These are phyloP conservation scores for Trypanosoma mega DNA, from an alignment of 208 protist genomes.

Conservation along the genomic window DNA sequence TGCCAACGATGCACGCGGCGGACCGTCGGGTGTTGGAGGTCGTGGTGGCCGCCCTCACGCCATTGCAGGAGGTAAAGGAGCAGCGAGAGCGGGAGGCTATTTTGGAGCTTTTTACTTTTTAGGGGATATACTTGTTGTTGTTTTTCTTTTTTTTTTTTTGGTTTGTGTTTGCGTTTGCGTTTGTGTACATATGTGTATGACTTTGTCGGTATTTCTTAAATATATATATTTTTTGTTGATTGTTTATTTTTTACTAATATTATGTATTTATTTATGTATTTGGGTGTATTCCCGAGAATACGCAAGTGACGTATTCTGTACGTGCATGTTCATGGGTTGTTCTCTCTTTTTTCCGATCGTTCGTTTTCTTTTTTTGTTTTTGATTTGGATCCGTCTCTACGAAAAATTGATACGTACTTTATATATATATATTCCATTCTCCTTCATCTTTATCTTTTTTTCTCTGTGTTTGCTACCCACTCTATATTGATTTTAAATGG, in stretches of 20 bases:
- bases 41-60: constrained; percentile 6
- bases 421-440: too few species aligned
- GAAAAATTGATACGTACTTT: too few species aligned
- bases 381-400: too few species aligned
- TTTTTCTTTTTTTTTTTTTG: constrained; percentile 6
- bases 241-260: not conserved
- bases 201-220: not conserved
- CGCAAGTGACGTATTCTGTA: too few species aligned
- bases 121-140: not conserved
- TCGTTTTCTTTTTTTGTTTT: too few species aligned
- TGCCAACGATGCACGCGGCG: not conserved
- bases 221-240: not conserved
- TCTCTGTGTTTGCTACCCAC: too few species aligned
- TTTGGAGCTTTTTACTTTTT: constrained; percentile 10
- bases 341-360: too few species aligned
- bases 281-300: too few species aligned
- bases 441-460: too few species aligned
- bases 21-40: constrained; percentile 18
- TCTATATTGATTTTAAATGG: too few species aligned
- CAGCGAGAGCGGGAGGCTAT: constrained; percentile 9
- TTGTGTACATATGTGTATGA: constrained; percentile 1
- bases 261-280: not conserved
- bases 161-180: not conserved
- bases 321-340: too few species aligned
- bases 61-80: constrained; percentile 9